Evolutionary conservation across 495 filamentous ascomycete species (phyloP).

Genomic region (Astrothelium subdiscretum): DNA sequence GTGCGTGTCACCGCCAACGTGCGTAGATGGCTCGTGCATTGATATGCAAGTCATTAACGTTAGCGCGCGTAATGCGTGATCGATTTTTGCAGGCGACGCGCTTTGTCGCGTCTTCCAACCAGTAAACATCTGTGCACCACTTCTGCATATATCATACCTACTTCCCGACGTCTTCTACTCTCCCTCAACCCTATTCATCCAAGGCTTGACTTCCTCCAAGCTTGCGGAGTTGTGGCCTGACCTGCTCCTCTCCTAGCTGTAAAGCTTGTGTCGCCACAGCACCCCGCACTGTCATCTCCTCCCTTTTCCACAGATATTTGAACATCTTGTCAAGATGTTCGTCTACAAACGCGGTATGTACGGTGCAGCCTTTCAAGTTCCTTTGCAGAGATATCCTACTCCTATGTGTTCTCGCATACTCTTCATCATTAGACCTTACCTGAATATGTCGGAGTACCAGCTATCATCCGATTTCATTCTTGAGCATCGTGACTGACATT

Average conservation of each 20-base stretch:
- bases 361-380: not conserved
- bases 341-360: slow-evolving; percentile 60
- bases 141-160: not conserved
- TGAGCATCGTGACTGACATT: slow-evolving; percentile 2
- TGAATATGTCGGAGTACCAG: not conserved
- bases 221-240: not conserved
- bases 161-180: not conserved
- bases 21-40: not conserved
- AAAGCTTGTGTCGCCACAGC: slow-evolving; percentile 1
- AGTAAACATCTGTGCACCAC: slow-evolving; percentile 1
- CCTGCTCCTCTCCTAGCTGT: not conserved
- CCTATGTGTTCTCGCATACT: not conserved
- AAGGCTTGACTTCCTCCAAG: slow-evolving; percentile 1
- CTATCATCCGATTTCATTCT: slow-evolving; percentile 18
- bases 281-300: not conserved
- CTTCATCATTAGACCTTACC: not conserved
- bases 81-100: not conserved
- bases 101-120: not conserved
- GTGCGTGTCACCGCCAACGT: no score
- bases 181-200: not conserved
- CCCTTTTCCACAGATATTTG: not conserved
- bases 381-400: not conserved
- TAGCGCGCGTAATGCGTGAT: slow-evolving; percentile 1
- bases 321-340: slow-evolving; percentile 40
- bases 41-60: not conserved